Conservation (phyloP, 148 eudicot genomes). For the Limonium bicolor region DNA sequence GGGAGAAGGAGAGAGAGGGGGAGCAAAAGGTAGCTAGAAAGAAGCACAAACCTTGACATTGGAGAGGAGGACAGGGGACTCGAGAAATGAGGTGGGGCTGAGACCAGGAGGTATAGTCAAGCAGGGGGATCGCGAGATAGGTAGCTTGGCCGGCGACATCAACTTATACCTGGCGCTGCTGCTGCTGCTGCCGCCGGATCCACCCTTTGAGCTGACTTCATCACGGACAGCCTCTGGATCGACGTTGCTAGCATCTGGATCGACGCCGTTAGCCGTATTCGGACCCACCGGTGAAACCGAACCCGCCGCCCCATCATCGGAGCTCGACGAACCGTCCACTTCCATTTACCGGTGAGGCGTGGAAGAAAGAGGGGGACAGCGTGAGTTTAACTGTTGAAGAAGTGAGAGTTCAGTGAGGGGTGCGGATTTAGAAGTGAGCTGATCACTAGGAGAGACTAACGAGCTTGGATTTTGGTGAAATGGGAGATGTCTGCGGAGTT, state of each 20-base stretch:
- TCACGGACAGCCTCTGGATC: conserved; percentile 1
- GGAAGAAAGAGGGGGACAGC: background rate
- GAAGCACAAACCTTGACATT: conserved; percentile 52
- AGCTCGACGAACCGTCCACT: background rate
- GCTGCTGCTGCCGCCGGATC: background rate
- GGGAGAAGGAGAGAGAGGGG: background rate
- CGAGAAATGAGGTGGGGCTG: conserved; percentile 89
- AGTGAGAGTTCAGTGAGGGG: no score
- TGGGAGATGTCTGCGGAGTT: background rate
- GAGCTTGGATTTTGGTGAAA: no score
- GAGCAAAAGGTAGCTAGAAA: background rate
- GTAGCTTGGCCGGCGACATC: conserved; percentile 88
- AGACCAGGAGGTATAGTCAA: conserved; percentile 72
- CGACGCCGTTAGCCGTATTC: background rate
- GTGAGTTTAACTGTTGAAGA: no score
- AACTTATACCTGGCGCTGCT: conserved; percentile 48
- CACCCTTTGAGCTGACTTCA: no score
- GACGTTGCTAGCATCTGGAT: background rate
- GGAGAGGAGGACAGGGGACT: conserved; percentile 88
- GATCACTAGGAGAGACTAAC: no score
- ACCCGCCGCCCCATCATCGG: background rate
- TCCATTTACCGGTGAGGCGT: background rate
- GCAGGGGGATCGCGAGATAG: conserved; percentile 66
- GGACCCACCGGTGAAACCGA: background rate
- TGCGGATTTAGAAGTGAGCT: no score